Evolutionary conservation across 2,329 filamentous ascomycete species (phyloP).

Genomic region (Aspergillus awamori): DNA sequence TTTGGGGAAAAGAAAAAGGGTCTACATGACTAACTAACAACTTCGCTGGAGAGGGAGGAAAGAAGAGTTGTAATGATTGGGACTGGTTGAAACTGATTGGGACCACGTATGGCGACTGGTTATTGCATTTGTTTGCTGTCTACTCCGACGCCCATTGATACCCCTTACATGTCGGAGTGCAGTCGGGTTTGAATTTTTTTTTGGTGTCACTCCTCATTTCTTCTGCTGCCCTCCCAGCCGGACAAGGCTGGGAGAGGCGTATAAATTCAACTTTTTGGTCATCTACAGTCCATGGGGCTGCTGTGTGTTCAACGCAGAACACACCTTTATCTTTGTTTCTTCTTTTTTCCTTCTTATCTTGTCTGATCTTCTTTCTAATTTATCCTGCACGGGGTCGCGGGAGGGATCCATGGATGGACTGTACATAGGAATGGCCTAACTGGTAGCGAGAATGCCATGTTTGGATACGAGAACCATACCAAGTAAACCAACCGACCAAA

Average conservation of each 20-base stretch:
- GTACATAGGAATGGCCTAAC: neutral
- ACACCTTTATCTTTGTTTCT: neutral
- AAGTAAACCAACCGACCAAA: neutral
- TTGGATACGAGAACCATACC: neutral
- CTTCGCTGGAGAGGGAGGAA: neutral
- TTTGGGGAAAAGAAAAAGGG: neutral
- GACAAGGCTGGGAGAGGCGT: neutral
- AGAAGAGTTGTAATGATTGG: neutral
- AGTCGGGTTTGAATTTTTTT: conserved; percentile 1
- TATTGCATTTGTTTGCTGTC: conserved; percentile 10
- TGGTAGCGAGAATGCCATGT: conserved; percentile 10
- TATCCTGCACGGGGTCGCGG: conserved; percentile 2
- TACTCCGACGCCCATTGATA: conserved; percentile 10
- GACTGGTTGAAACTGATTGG: neutral
- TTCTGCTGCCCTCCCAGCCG: neutral
- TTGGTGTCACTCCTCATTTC: neutral
- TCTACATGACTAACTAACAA: neutral
- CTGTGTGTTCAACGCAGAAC: neutral
- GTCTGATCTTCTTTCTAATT: neutral
- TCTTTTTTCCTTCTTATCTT: neutral
- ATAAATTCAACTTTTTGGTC: neutral
- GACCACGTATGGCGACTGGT: conserved; percentile 4
- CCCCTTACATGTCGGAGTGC: conserved; percentile 6
- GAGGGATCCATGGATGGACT: conserved; percentile 5
- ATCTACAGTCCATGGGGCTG: neutral